phyloP scores from a whole-genome alignment of 2,329 filamentous ascomycete species.

The Colletotrichum sp. region DNA sequence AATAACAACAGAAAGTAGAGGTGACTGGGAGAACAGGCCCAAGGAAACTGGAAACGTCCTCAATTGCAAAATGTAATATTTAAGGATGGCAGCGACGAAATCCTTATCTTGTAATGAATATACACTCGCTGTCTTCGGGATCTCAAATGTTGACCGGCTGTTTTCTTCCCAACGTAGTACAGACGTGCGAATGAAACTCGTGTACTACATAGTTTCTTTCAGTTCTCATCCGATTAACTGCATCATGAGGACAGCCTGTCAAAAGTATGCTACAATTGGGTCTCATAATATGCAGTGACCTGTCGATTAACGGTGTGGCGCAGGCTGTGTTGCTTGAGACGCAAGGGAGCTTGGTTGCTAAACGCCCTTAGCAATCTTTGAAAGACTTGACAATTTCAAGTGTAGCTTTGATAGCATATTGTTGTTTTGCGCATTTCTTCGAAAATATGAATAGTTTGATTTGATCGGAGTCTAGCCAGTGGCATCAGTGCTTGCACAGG shows the following conservation, averaged over 20 bases:
- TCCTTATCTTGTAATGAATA: too few relatives aligned
- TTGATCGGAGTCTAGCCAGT: background rate
- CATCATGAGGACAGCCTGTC: background rate
- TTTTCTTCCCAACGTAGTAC: background rate
- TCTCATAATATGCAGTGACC: background rate
- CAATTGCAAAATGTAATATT: too few relatives aligned
- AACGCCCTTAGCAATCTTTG: background rate
- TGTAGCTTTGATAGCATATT: rapidly evolving
- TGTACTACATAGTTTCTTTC: background rate
- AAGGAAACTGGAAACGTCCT: rapidly evolving
- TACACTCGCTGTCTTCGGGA: too few relatives aligned
- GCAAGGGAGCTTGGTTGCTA: background rate
- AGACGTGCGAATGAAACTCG: background rate
- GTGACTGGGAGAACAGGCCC: background rate
- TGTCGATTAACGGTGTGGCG: background rate
- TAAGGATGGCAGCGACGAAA: background rate
- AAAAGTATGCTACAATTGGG: background rate
- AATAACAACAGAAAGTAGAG: background rate
- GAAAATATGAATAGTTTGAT: background rate
- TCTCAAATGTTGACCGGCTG: background rate
- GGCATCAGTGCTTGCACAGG: too few relatives aligned
- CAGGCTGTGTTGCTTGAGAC: background rate
- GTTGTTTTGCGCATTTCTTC: background rate
- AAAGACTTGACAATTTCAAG: background rate
- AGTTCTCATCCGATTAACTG: background rate